A percentile compares a stretch with the other conserved stretches of the same genome.
Conservation (phyloP, 179 eudicot species). For the Spinacia oleracea region DNA sequence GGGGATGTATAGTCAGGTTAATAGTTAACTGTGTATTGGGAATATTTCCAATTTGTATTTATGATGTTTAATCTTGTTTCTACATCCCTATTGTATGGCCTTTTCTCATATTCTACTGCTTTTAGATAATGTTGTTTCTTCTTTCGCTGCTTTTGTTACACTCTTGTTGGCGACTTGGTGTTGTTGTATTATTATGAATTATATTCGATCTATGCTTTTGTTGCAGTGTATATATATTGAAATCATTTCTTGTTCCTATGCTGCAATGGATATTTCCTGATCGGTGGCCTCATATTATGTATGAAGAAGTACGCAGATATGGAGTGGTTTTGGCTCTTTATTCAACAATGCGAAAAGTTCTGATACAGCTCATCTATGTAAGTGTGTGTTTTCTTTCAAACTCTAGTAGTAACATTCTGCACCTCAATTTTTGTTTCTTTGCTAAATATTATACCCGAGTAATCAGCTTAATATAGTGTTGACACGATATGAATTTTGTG, state of each 20-base stretch:
- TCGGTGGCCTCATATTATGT: slow-evolving; percentile 45
- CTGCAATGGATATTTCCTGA: slow-evolving; percentile 83
- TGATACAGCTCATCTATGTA: slow-evolving; percentile 77
- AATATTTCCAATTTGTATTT: neutral
- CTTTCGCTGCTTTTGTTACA: neutral
- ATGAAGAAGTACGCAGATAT: slow-evolving; percentile 48
- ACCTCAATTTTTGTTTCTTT: neutral
- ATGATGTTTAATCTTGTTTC: neutral
- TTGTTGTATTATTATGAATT: slow-evolving; percentile 9
- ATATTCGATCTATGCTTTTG: slow-evolving; percentile 1
- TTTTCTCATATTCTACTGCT: neutral
- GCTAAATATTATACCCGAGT: neutral
- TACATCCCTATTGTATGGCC: neutral
- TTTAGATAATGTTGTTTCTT: neutral
- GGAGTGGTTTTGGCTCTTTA: slow-evolving; percentile 49
- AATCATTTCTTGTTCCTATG: slow-evolving; percentile 65
- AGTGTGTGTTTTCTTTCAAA: slow-evolving; percentile 38
- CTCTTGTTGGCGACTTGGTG: slow-evolving; percentile 1
- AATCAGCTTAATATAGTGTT: neutral
- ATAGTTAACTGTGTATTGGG: neutral
- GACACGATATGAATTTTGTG: neutral
- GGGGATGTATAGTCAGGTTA: too few relatives aligned
- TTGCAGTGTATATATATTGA: slow-evolving; percentile 56
- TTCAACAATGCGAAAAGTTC: slow-evolving; percentile 52
- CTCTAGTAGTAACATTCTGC: neutral